Conservation (phyloP, 305 asterid species). For the Plantago coronopus region DNA sequence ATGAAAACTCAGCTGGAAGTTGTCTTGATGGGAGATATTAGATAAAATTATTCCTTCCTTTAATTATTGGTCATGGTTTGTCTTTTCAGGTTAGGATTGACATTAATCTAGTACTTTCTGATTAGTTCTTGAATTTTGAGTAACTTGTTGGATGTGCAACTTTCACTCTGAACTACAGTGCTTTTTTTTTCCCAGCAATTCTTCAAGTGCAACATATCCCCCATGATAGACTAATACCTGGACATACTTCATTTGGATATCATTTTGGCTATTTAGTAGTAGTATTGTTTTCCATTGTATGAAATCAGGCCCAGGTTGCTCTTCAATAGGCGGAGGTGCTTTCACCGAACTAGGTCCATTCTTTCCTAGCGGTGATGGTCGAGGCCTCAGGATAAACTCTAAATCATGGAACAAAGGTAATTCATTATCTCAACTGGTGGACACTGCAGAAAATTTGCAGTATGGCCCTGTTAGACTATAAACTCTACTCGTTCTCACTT, state of each 20-base stretch:
- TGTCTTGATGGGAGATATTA: neutral
- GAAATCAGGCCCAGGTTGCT: constrained; percentile 77
- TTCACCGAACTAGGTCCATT: constrained; percentile 86
- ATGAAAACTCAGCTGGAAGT: neutral
- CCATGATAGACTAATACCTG: neutral
- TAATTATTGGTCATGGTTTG: neutral
- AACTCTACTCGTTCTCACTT: neutral
- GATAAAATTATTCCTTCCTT: neutral
- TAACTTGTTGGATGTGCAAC: neutral
- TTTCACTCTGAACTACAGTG: too few species aligned
- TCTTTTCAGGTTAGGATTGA: neutral
- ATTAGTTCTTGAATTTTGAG: neutral
- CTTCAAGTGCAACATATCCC: too few species aligned
- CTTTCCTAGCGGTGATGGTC: constrained; percentile 68
- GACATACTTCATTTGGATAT: neutral
- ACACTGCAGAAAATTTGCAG: constrained; percentile 11
- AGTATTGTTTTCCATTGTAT: neutral
- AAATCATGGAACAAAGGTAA: constrained; percentile 81
- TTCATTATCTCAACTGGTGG: neutral
- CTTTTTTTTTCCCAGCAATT: too few species aligned
- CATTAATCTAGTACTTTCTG: neutral
- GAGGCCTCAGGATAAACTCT: constrained; percentile 54
- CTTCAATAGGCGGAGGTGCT: constrained; percentile 91
- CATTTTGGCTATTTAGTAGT: neutral
- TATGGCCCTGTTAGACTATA: neutral